phyloP scores from a whole-genome alignment of 768 basidiomycete genomes.

The Pleurotus citrinopileatus region DNA sequence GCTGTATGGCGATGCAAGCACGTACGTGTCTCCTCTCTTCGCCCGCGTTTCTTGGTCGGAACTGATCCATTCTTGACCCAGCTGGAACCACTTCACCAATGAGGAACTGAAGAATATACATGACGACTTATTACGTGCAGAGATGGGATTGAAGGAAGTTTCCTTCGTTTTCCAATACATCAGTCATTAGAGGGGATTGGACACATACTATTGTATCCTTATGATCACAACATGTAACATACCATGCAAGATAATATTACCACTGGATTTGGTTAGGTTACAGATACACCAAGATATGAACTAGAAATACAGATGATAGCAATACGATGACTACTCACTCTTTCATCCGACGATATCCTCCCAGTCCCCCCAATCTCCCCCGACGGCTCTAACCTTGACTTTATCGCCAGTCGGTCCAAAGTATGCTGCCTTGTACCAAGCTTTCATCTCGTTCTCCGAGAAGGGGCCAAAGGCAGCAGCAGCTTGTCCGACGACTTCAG shows the following conservation, averaged over 20 bases:
- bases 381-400: conserved; percentile 65
- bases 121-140: conserved; percentile 91
- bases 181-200: conserved; percentile 56
- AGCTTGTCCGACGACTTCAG: conserved; percentile 37
- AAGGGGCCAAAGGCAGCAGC: conserved; percentile 77
- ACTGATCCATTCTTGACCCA: conserved; percentile 26
- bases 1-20: conserved; percentile 95
- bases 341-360: conserved; percentile 53
- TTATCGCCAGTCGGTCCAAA: conserved; percentile 80
- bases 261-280: conserved; percentile 11
- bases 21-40: conserved; percentile 53
- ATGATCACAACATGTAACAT: conserved; percentile 2
- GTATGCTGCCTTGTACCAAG: conserved; percentile 79
- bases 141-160: conserved; percentile 78
- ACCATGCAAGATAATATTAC: conserved; percentile 3
- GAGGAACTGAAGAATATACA: conserved; percentile 86
- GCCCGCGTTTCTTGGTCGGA: background rate
- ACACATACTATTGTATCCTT: conserved; percentile 11
- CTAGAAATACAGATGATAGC: background rate
- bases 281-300: conserved; percentile 13
- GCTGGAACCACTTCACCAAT: conserved; percentile 98
- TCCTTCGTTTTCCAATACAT: conserved; percentile 97
- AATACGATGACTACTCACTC: background rate
- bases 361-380: conserved; percentile 77
- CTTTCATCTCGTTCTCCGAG: conserved; percentile 71